Conservation (phyloP, 1,284 basidiomycete species). For the Chondrostereum purpureum region DNA sequence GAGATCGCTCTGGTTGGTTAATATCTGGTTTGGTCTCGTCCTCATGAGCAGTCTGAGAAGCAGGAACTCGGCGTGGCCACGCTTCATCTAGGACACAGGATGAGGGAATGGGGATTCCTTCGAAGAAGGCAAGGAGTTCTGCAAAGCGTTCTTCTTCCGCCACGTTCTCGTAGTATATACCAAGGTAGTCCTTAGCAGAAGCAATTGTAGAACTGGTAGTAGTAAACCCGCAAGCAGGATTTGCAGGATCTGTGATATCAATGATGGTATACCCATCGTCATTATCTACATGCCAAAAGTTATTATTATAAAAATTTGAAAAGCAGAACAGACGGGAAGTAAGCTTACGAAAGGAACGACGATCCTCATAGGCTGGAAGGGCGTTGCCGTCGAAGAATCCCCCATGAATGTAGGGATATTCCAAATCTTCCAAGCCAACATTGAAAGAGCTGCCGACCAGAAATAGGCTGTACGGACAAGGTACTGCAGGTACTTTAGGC, state of each 20-base stretch:
- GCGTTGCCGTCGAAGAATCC: slow-evolving; percentile 9
- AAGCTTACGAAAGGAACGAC: slow-evolving; percentile 18
- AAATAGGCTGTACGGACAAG: slow-evolving; percentile 25
- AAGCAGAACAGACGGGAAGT: too few species aligned
- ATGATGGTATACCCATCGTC: slow-evolving; percentile 35
- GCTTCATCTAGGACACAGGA: background rate
- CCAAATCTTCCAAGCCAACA: slow-evolving; percentile 13
- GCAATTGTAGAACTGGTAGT: background rate
- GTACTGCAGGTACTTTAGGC: slow-evolving; percentile 16
- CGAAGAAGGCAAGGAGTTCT: background rate
- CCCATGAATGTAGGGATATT: slow-evolving; percentile 9
- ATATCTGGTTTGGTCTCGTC: slow-evolving; percentile 2
- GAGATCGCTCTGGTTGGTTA: background rate
- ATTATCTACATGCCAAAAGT: slow-evolving; percentile 26
- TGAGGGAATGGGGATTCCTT: background rate
- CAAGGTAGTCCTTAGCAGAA: background rate
- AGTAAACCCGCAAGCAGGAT: slow-evolving; percentile 29
- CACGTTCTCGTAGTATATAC: slow-evolving; percentile 13
- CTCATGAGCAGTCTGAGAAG: background rate
- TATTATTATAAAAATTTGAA: too few species aligned
- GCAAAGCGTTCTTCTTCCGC: background rate
- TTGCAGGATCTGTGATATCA: slow-evolving; percentile 30
- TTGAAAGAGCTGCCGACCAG: slow-evolving; percentile 20
- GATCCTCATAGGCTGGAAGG: slow-evolving; percentile 21
- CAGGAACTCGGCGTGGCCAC: background rate